Base-by-base conservation (phyloP, 2,329 filamentous ascomycete species). In the Epichloe elymi region DNA sequence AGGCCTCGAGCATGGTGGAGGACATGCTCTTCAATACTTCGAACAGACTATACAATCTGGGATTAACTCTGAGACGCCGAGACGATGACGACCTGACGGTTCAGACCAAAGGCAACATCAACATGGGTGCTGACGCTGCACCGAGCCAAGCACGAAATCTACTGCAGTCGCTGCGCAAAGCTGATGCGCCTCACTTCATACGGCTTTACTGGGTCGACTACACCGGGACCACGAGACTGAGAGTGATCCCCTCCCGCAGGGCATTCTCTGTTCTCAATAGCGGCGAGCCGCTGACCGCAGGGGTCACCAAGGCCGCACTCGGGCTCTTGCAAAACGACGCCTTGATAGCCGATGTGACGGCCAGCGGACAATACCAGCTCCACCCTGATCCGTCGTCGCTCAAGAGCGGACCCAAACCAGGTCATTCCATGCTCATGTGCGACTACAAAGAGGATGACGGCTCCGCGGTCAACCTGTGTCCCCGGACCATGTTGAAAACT, bases 141-240 rank as follows among this genome's bases (percentile, higher is more conserved):
- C 19, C 20, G 11, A 20, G 19, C 40, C n/a, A 17, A 17, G 15
- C 49, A 23, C 36, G 40, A 7, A n/a, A 43, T 19, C n/a, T 49
- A 11, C 35, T 49, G 17, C n/a, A 23, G 26, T n/a, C 20, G 30
- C 35, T 52, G 43, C 20, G 19, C 15, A 36, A 48, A 23, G 15
- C 19, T 17, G 20, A 38, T 19, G 26, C 20, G 45, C 46, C 49
- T 2, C 52, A 42, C 54, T 90, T 83, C 59, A 66, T 94, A 17
- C 82, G 86, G 54, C 70, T 91, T 12, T 83, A 85, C 64, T 94
- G 85, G 80, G 70, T 85, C 23, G 88, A 94, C 65, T 84, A 86
- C 64, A 88, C 86, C n/a, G 79, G 80, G 2, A 84, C 77, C 2
- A 64, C 81, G 0, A 76, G 85, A 15, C 74, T 80, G 56, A 78